phyloP scores from a whole-genome alignment of 768 basidiomycete genomes.

The Rhodotorula graminis region DNA sequence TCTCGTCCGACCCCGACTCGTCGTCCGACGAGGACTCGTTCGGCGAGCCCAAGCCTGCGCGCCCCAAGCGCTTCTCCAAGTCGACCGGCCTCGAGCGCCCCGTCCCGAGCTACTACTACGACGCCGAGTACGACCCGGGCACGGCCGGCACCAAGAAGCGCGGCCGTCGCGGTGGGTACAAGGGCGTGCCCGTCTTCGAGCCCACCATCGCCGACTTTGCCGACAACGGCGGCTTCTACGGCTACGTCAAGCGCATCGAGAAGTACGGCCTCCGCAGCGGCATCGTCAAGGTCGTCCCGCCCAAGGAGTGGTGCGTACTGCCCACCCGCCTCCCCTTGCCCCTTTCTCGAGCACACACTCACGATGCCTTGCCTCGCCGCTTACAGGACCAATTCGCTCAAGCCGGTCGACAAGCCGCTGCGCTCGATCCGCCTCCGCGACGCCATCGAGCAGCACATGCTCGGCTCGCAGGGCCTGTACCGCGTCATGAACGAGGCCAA shows the following conservation, averaged over 20 bases:
- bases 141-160: constrained; percentile 36
- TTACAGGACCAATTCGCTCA: constrained; percentile 65
- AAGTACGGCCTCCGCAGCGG: constrained; percentile 86
- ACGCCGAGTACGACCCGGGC: constrained; percentile 36
- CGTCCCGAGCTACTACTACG: constrained; percentile 38
- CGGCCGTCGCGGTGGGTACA: constrained; percentile 39
- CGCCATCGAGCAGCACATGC: constrained; percentile 91
- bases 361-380: background rate
- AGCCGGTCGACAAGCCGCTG: constrained; percentile 67
- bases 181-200: constrained; percentile 91
- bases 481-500: constrained; percentile 88
- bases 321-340: too few relatives aligned
- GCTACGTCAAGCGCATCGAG: constrained; percentile 68
- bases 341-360: too few relatives aligned
- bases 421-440: constrained; percentile 69
- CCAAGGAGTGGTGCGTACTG: constrained; percentile 74
- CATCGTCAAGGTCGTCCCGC: constrained; percentile 93
- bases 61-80: constrained; percentile 1
- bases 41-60: constrained; percentile 21
- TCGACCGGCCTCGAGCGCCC: constrained; percentile 23
- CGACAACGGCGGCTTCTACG: constrained; percentile 67
- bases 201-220: constrained; percentile 86
- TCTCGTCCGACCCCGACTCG: constrained; percentile 28
- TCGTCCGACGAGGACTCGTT: constrained; percentile 30
- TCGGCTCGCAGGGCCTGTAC: constrained; percentile 72